Evolutionary conservation across 768 basidiomycete species (phyloP).

Genomic region (Cystofilobasidium ferigula): DNA sequence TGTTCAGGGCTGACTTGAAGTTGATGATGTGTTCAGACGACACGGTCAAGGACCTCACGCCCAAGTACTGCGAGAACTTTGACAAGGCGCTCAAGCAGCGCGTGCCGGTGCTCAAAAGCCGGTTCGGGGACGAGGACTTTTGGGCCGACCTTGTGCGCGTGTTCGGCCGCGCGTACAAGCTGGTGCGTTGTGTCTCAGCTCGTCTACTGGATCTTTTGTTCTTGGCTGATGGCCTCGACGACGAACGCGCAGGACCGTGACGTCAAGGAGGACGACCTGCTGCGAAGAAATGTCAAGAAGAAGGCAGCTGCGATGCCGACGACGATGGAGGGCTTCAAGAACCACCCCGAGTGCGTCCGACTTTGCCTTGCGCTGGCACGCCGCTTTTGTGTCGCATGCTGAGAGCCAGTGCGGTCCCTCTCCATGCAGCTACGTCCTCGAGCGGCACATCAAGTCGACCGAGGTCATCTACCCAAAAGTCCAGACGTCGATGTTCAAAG

Average conservation of each 20-base stretch:
- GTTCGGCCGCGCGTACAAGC: constrained; percentile 63
- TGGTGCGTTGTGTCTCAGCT: constrained; percentile 47
- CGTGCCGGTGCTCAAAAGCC: constrained; percentile 42
- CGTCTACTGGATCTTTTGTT: background rate
- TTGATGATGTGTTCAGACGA: constrained; percentile 48
- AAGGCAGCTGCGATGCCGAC: constrained; percentile 78
- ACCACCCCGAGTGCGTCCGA: constrained; percentile 68
- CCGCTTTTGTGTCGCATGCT: too few species aligned
- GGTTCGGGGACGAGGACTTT: constrained; percentile 48
- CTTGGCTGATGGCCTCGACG: background rate
- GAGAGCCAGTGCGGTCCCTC: background rate
- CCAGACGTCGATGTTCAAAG: constrained; percentile 70
- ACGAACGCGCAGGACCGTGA: constrained; percentile 59
- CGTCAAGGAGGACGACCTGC: constrained; percentile 81
- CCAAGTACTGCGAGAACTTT: constrained; percentile 73
- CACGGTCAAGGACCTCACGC: constrained; percentile 79
- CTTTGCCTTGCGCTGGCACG: background rate
- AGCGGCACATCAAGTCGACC: constrained; percentile 74
- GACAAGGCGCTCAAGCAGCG: constrained; percentile 48
- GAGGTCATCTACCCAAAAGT: constrained; percentile 67
- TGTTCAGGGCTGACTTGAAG: background rate
- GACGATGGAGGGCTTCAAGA: constrained; percentile 81
- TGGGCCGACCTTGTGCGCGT: constrained; percentile 61
- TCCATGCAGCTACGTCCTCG: constrained; percentile 60
- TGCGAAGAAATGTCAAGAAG: constrained; percentile 53